Evolutionary conservation across 2,329 filamentous ascomycete genomes (phyloP).

Genomic region (Aspergillus sp.): DNA sequence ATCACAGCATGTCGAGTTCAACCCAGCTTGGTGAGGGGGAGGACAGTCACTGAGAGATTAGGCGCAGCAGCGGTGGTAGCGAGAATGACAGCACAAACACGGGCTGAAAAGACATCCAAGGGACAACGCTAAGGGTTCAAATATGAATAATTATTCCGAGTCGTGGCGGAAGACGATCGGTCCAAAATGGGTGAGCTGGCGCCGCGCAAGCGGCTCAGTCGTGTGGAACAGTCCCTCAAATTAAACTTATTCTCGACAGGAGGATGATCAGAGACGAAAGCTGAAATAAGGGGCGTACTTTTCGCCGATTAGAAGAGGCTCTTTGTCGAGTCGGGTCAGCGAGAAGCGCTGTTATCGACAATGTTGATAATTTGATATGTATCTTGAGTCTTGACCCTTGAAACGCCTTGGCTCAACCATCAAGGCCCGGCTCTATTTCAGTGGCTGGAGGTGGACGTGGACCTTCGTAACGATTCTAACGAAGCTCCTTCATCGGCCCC

Average conservation of each 20-base stretch:
- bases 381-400: conserved; percentile 6
- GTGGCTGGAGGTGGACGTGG: neutral
- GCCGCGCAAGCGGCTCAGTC: conserved; percentile 4
- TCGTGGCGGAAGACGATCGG: neutral
- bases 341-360: neutral
- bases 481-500: neutral
- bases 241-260: conserved; percentile 1
- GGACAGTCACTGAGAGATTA: neutral
- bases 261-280: neutral
- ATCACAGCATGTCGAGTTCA: neutral
- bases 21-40: neutral
- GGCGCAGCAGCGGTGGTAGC: neutral
- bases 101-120: neutral
- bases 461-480: neutral
- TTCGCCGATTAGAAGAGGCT: neutral
- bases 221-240: neutral
- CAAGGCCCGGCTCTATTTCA: conserved; percentile 2
- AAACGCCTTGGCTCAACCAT: conserved; percentile 14
- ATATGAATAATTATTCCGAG: neutral
- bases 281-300: neutral
- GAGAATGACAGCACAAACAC: neutral
- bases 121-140: conserved; percentile 1
- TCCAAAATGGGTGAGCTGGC: conserved; percentile 8
- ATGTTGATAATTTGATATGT: neutral
- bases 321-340: neutral